These are phyloP conservation scores for Backusella tarrabulga DNA, from an alignment of 192 early-diverging fungal species.

Conservation along the genomic window DNA sequence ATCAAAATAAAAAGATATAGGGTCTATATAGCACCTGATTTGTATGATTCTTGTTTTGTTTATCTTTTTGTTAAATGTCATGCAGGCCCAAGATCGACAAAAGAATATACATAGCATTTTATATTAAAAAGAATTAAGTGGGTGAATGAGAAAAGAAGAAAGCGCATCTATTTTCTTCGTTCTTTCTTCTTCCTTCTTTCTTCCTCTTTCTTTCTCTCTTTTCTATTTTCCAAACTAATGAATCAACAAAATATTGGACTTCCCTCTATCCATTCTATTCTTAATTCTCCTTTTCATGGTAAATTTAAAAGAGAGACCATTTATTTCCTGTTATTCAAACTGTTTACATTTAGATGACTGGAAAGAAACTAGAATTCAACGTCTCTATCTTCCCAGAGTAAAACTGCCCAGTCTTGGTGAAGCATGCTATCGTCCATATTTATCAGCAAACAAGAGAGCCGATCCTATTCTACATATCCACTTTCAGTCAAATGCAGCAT, in stretches of 20 bases:
- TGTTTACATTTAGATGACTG: neutral
- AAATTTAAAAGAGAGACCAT: neutral
- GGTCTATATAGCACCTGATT: no score
- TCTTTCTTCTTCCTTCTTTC: neutral
- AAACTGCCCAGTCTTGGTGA: neutral
- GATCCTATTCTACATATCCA: constrained; percentile 1
- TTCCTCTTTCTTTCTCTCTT: neutral
- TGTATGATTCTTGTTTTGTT: neutral
- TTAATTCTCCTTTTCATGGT: neutral
- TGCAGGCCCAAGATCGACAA: neutral
- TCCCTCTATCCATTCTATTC: constrained; percentile 15
- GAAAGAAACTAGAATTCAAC: neutral
- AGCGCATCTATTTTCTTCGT: neutral
- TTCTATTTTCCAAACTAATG: neutral
- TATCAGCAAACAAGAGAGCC: constrained; percentile 4
- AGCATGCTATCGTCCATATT: neutral
- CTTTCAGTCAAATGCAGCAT: neutral
- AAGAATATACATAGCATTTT: no score
- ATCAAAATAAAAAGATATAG: no score
- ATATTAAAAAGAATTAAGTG: no score
- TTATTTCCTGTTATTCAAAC: no score
- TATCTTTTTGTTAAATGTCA: neutral
- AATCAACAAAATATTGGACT: neutral
- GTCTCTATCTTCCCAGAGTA: neutral
- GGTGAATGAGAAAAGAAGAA: no score